Base-by-base conservation (phyloP, 768 basidiomycete species). In the Calocybe indica region DNA sequence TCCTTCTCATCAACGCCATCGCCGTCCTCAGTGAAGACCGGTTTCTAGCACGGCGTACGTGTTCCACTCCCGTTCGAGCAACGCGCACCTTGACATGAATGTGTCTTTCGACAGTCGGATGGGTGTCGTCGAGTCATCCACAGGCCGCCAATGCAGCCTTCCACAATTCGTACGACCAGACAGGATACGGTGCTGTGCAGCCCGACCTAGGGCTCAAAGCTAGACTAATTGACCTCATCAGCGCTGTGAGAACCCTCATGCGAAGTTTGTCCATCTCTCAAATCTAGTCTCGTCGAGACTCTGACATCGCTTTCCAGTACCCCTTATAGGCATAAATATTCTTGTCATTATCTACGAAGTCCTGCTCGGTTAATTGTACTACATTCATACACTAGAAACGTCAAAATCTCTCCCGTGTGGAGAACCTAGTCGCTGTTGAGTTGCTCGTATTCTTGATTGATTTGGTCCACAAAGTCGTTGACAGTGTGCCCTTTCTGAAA, bases 11-110 rank as follows among this genome's bases (percentile, higher is more conserved):
- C 57, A 98, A 99, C 65, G 91, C 93, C 39, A 82, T 98, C 64
- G 95, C 95, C 6, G 85, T 99, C 49, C 75, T 99, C 52, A 95
- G 84, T 59, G 95, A 99, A 67, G 95, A 99, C 58, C 80, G 95
- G 6, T 99, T 99, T 68, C 83, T 99, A 47, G 87, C 92, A 14
- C 75, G 85, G 62, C 92, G 93, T 95, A 62, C 57, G 87, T 76
- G 48, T 36, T 42, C 7, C 9, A 12, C 10, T 13, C 31, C 48
- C 48, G 28, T 47, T 37, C 47, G 43, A 36, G 42, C 29, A 15
- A 34, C 29, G 22, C 40, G 32, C 43, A 36, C 30, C 13, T 44
- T 64, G 49, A 63, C 45, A 36, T 49, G 47, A 49, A 47, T 45
- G 35, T 37, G 35, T 52, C 47, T 36, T 57, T 33, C 5, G 13